These are phyloP conservation scores for Dictyostelium intermedium DNA, from an alignment of 78 protist genomes.

Conservation along the genomic window DNA sequence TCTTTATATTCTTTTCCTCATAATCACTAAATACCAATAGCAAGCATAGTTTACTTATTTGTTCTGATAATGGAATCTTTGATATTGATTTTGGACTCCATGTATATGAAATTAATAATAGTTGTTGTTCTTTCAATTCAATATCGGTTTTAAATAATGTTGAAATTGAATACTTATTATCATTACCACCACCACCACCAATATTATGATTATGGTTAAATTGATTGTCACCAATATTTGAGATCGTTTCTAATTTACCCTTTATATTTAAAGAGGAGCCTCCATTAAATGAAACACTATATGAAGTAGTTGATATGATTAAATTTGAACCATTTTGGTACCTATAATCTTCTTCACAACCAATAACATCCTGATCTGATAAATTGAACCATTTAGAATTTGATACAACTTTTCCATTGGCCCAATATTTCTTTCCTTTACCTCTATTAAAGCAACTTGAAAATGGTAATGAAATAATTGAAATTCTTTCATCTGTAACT, in stretches of 20 bases:
- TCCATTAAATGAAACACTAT: not conserved
- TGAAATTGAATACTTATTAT: not conserved
- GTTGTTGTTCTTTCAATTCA: not conserved
- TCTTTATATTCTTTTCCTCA: not conserved
- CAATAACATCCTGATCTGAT: not conserved
- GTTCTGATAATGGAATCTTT: not conserved
- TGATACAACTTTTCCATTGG: not conserved
- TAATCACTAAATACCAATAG: not conserved
- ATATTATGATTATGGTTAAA: not conserved
- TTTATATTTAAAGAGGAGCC: not conserved
- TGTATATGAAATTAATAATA: not conserved
- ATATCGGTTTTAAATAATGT: not conserved
- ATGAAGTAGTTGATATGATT: not conserved
- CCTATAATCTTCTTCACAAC: not conserved
- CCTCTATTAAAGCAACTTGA: constrained; percentile 10
- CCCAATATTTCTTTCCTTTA: constrained; percentile 7
- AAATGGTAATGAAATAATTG: not conserved
- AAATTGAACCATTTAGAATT: not conserved
- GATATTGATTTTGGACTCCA: not conserved
- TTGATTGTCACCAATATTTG: not conserved
- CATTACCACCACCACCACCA: not conserved
- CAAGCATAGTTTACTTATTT: not conserved
- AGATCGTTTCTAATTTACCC: not conserved
- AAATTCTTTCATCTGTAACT: not conserved
- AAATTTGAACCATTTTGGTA: not conserved